Evolutionary conservation across 1,139 yeast species (phyloP).

Genomic region (Geotrichum reessii): DNA sequence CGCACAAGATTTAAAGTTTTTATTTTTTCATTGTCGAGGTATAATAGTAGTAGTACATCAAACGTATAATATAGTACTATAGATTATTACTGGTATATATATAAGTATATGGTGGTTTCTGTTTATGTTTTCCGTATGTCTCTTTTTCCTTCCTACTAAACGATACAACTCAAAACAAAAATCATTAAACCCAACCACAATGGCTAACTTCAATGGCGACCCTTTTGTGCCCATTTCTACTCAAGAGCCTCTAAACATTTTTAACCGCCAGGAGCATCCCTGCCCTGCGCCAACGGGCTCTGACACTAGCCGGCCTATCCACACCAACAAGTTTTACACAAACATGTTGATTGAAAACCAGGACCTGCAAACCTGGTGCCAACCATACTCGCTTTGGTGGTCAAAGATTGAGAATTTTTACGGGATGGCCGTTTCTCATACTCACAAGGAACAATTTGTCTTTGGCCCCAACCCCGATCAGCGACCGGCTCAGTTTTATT

Average conservation of each 20-base stretch:
- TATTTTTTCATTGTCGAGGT: too few species aligned
- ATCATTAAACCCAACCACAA: slow-evolving; percentile 29
- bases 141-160: neutral
- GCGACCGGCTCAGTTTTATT: slow-evolving; percentile 34
- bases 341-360: slow-evolving; percentile 67
- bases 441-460: slow-evolving; percentile 52
- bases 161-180: neutral
- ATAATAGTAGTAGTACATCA: neutral
- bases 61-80: neutral
- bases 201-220: slow-evolving; percentile 22
- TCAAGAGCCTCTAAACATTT: slow-evolving; percentile 46
- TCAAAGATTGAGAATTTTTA: slow-evolving; percentile 40
- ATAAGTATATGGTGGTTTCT: too few species aligned
- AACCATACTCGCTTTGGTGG: slow-evolving; percentile 76
- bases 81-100: too few species aligned
- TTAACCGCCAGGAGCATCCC: slow-evolving; percentile 46
- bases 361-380: slow-evolving; percentile 64
- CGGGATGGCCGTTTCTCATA: slow-evolving; percentile 66
- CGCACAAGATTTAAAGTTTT: too few species aligned
- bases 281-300: slow-evolving; percentile 44
- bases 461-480: slow-evolving; percentile 51
- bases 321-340: slow-evolving; percentile 81
- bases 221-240: slow-evolving; percentile 35
- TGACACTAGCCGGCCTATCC: slow-evolving; percentile 42
- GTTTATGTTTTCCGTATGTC: neutral